Percentiles rank a stretch among this genome's conserved stretches.
Evolutionary conservation across 305 asterid genomes (phyloP).

Genomic region (Coffea humblotiana): DNA sequence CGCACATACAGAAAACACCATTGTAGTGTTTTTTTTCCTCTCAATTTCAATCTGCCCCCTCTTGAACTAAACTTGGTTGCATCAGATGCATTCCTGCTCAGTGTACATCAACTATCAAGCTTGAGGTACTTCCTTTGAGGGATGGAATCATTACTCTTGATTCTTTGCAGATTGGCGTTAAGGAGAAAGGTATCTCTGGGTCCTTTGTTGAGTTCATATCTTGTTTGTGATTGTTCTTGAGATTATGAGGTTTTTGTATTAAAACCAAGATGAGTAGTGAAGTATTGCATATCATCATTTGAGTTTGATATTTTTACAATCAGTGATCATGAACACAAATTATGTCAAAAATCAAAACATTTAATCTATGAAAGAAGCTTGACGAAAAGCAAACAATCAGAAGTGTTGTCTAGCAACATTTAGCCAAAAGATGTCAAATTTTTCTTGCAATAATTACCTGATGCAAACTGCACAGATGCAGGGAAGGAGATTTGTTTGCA

Average conservation of each 20-base stretch:
- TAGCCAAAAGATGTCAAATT: background rate
- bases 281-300: background rate
- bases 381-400: background rate
- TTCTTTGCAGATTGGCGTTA: slow-evolving; percentile 82
- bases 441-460: background rate
- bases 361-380: background rate
- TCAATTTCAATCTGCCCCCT: slow-evolving; percentile 20
- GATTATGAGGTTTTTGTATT: background rate
- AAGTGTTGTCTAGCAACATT: background rate
- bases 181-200: slow-evolving; percentile 72
- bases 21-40: slow-evolving; percentile 8
- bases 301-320: background rate
- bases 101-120: slow-evolving; percentile 90
- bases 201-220: slow-evolving; percentile 21
- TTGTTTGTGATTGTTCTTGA: slow-evolving; percentile 1
- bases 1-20: background rate
- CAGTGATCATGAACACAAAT: background rate
- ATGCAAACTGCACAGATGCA: background rate
- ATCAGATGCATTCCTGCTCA: slow-evolving; percentile 86
- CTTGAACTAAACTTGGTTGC: slow-evolving; percentile 31
- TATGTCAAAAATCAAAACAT: background rate
- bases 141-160: slow-evolving; percentile 98
- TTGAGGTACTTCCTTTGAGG: slow-evolving; percentile 93
- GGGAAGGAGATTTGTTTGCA: background rate
- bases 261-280: background rate